Conservation (phyloP, 345 rosid genomes). For the Eutrema japonicum region DNA sequence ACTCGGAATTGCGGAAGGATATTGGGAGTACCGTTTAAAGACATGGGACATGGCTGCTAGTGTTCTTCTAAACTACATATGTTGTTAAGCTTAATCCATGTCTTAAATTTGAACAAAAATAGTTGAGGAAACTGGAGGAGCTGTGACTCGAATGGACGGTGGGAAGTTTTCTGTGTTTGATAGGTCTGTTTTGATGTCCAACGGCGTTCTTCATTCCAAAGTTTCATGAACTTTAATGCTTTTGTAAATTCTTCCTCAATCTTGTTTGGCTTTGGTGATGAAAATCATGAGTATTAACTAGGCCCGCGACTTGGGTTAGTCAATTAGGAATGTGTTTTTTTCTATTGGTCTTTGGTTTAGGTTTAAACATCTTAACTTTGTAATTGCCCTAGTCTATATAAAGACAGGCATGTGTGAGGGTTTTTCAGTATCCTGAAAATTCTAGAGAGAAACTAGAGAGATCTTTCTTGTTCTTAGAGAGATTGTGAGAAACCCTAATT, state of each 20-base stretch:
- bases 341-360: too few species aligned
- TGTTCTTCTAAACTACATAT: slow-evolving; percentile 64
- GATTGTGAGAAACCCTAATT: too few species aligned
- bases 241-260: background rate
- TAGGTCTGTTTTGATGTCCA: slow-evolving; percentile 90
- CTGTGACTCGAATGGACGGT: slow-evolving; percentile 91
- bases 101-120: slow-evolving; percentile 54
- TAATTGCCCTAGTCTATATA: too few species aligned
- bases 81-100: slow-evolving; percentile 19
- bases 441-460: too few species aligned
- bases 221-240: slow-evolving; percentile 45
- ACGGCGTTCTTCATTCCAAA: slow-evolving; percentile 82
- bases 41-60: slow-evolving; percentile 99
- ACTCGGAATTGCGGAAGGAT: slow-evolving; percentile 83
- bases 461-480: too few species aligned
- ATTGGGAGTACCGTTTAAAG: slow-evolving; percentile 96
- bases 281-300: too few species aligned
- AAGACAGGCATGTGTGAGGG: too few species aligned
- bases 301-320: too few species aligned
- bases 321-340: too few species aligned
- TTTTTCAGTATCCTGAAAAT: too few species aligned
- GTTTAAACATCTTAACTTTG: too few species aligned
- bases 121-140: slow-evolving; percentile 96
- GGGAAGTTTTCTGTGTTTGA: slow-evolving; percentile 83
- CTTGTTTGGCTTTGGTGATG: too few species aligned